phyloP scores from a whole-genome alignment of 2,329 filamentous ascomycete genomes.

The Anisogramma anomala region DNA sequence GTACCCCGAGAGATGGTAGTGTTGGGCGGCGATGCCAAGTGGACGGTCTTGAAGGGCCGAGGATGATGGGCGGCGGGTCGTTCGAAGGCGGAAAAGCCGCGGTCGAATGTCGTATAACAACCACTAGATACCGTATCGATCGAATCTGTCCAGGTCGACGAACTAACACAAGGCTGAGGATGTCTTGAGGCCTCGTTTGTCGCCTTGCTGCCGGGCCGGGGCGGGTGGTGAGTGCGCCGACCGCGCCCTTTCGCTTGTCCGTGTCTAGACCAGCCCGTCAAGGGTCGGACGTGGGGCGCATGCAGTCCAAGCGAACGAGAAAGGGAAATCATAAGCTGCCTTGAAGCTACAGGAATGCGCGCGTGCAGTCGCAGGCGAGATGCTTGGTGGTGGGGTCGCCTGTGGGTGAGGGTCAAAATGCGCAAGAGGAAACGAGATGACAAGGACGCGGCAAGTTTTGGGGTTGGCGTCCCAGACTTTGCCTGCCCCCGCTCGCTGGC shows the following conservation, averaged over 20 bases:
- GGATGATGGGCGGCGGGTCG: background rate
- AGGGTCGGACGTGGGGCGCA: background rate
- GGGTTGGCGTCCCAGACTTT: background rate
- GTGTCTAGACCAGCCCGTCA: background rate
- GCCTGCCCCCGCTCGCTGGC: background rate
- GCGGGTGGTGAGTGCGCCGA: background rate
- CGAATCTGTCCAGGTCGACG: background rate
- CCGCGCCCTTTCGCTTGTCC: constrained; percentile 4
- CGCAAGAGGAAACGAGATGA: constrained; percentile 1
- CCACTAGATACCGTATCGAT: background rate
- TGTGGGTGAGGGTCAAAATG: background rate
- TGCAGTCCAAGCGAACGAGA: background rate
- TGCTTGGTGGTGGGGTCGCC: too few species aligned
- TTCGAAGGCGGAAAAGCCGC: background rate
- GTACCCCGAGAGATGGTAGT: too few species aligned
- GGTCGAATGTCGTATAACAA: background rate
- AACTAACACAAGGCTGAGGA: background rate
- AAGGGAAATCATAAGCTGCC: background rate
- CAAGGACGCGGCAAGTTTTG: background rate
- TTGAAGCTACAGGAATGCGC: background rate
- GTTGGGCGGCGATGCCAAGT: too few species aligned
- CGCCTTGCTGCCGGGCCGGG: background rate
- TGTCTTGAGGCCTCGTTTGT: background rate
- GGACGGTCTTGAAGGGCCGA: too few species aligned
- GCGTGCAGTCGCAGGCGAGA: background rate